A percentile compares a stretch with the other conserved stretches of the same genome.
Evolutionary conservation across 805 yeast species (phyloP).

Genomic region (Ogataea nitratoaversa): DNA sequence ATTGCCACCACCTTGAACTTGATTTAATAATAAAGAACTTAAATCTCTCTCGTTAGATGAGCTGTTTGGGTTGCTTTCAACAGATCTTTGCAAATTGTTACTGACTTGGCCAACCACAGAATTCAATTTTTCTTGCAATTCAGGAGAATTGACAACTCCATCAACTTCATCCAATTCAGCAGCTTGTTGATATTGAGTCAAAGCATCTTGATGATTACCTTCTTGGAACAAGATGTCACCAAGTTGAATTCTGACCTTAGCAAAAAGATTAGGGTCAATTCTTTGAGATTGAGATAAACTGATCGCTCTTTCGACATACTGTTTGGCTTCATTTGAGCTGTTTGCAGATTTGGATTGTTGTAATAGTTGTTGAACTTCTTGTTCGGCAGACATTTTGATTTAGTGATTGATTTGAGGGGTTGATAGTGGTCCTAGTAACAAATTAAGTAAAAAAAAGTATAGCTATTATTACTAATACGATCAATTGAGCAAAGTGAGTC

Average conservation of each 20-base stretch:
- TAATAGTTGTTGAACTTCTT: constrained; percentile 18
- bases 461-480: too few relatives aligned
- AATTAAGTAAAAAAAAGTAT: too few relatives aligned
- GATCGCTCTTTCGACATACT: constrained; percentile 18
- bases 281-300: constrained; percentile 15
- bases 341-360: constrained; percentile 15
- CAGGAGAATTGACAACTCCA: constrained; percentile 29
- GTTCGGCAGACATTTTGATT: constrained; percentile 13
- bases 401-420: too few relatives aligned
- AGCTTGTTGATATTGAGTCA: constrained; percentile 26
- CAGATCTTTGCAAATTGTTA: constrained; percentile 18
- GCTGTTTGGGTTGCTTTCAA: constrained; percentile 18
- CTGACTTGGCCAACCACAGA: constrained; percentile 20
- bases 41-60: constrained; percentile 27
- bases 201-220: constrained; percentile 23
- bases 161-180: constrained; percentile 30
- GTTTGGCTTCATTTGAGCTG: constrained; percentile 15
- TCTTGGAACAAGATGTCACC: constrained; percentile 26
- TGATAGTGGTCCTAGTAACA: not conserved
- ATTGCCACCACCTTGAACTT: constrained; percentile 22
- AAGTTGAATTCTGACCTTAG: constrained; percentile 22
- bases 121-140: constrained; percentile 26
- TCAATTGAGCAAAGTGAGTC: too few relatives aligned
- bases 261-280: constrained; percentile 25
- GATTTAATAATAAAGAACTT: constrained; percentile 24